Evolutionary conservation across 805 yeast genomes (phyloP), one percentile per base, ranked within the genome.

Genomic region (Gaillardinia entomophila): DNA sequence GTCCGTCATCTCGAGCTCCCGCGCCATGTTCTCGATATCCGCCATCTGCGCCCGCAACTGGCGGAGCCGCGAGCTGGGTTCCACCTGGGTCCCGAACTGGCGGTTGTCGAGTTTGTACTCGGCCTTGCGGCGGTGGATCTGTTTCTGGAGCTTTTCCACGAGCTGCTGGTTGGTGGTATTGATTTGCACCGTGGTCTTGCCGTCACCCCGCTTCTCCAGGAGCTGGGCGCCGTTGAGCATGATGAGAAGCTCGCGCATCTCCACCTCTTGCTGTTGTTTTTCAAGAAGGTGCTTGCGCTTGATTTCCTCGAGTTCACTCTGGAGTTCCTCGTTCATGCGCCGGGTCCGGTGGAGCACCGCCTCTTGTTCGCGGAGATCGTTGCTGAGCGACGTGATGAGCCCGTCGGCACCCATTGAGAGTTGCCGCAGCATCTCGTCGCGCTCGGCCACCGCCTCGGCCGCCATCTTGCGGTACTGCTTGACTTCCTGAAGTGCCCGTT

Each of bases 1-100:
- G 43, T 87, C 92, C 14, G 84, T 82, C 74, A 77, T 80, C 53
- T 90, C 97, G 37, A 90, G 67, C 48, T 82, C 84, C 38, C 94
- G 65, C 0, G 96, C 96, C 62, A 85, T 84, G 30, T 75, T 73
- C 51, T 85, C 95, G 33, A 89, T 68, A 41, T 76, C 80, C 37
- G 84, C 94, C 95, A 87, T 87, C 51, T 81, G 74, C 46, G 81
- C 85, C 34, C 96, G 68, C 45, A 89, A 66, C 27, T 76, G 79
- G 38, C 92, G 70, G 32, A 88, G 60, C 42, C 90, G 66, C 3
- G 82, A 73, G 46, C 82, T 82, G 3, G 96, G 95, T 51, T 85
- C 95, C 17, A 79, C 73, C 18, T 70, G 66, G 10, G 71, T 50
- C 30, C 76, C 77, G 60, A 62, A 71, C 42, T 60, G 57, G 27